Conservation (phyloP, 1,284 basidiomycete species). For the Microbotryum intermedium region DNA sequence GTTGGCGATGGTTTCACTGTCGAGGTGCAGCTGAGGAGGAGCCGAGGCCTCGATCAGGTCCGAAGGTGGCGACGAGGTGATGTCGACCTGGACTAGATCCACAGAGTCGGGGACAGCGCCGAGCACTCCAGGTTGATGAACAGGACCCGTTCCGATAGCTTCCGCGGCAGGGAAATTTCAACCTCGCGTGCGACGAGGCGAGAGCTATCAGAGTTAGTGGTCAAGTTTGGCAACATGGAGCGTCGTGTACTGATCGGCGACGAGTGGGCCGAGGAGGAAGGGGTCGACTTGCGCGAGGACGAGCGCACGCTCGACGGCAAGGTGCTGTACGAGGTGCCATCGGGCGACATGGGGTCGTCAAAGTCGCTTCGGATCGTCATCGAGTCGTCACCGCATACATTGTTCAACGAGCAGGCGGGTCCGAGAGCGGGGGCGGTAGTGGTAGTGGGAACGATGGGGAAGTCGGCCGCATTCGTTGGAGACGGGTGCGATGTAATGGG, state of each 20-base stretch:
- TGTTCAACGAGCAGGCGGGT: conserved; percentile 24
- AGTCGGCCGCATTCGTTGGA: background rate
- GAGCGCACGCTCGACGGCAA: no score
- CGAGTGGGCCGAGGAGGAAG: no score
- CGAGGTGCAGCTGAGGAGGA: conserved; percentile 5
- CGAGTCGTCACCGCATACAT: no score
- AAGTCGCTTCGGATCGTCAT: no score
- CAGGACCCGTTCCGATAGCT: conserved; percentile 3
- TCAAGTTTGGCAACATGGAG: no score
- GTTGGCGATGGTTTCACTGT: conserved; percentile 4
- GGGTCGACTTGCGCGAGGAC: no score
- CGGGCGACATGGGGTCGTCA: no score
- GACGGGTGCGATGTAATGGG: background rate
- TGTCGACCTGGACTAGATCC: conserved; percentile 2
- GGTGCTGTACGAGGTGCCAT: no score
- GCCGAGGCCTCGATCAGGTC: background rate
- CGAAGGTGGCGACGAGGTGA: conserved; percentile 2
- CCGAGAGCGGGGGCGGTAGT: conserved; percentile 2
- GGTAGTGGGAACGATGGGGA: background rate
- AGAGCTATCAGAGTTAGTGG: conserved; percentile 8
- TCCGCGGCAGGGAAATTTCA: conserved; percentile 22
- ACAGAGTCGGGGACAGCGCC: background rate
- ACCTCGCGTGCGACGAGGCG: conserved; percentile 28
- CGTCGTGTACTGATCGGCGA: no score
- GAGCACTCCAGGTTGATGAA: no score